Conservation (phyloP, 352 stramenopile genomes). For the Salisapilia sapeloensis region DNA sequence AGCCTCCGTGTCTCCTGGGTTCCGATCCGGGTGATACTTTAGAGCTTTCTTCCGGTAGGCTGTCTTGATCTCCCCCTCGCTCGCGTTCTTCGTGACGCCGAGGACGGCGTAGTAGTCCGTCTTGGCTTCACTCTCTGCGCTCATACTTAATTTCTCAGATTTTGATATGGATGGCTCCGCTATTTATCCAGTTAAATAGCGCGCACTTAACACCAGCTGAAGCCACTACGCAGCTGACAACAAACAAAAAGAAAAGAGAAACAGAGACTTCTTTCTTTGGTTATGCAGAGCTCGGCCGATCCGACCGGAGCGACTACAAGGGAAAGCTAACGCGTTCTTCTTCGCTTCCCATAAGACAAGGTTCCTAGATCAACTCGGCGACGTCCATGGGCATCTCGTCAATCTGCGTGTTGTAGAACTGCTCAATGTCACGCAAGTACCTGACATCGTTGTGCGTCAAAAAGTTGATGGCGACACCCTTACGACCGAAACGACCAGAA, state of each 20-base stretch:
- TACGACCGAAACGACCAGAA: constrained; percentile 98
- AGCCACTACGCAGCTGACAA: too few species aligned
- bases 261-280: too few species aligned
- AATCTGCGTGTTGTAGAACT: constrained; percentile 99
- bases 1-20: constrained; percentile 56
- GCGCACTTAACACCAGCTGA: too few species aligned
- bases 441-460: constrained; percentile 96
- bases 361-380: constrained; percentile 95
- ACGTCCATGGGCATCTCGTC: constrained; percentile 99
- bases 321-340: too few species aligned
- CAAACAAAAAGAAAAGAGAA: too few species aligned
- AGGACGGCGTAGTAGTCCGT: constrained; percentile 82
- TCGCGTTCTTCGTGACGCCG: constrained; percentile 75
- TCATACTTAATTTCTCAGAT: too few species aligned
- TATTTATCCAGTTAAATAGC: too few species aligned
- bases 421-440: constrained; percentile 98
- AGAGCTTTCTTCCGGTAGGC: constrained; percentile 81
- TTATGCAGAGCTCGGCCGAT: too few species aligned
- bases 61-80: constrained; percentile 81
- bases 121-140: too few species aligned
- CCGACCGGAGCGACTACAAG: too few species aligned
- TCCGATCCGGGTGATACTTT: constrained; percentile 83
- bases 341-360: too few species aligned
- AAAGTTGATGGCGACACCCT: constrained; percentile 99
- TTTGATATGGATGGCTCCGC: too few species aligned